Conservation (phyloP, 2,329 filamentous ascomycete genomes). For the Didymella pomorum region DNA sequence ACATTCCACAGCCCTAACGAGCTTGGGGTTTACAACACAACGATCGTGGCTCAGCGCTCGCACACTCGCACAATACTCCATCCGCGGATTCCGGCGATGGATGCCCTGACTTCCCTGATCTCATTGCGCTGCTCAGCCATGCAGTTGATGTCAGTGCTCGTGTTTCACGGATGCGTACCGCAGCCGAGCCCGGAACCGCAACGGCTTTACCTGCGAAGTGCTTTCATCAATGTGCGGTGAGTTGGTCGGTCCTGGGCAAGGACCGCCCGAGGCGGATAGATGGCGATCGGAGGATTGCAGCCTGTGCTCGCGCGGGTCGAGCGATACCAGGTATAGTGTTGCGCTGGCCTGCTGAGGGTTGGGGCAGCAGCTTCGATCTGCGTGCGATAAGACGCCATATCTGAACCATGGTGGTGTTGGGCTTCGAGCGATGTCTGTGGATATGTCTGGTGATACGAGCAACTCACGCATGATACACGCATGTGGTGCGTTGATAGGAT, state of each 20-base stretch:
- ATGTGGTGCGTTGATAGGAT: conserved; percentile 8
- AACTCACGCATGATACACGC: not conserved
- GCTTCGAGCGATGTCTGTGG: not conserved
- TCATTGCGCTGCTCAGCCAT: not conserved
- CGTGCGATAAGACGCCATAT: not conserved
- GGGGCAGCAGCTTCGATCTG: conserved; percentile 7
- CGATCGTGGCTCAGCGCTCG: conserved; percentile 7
- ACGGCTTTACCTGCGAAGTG: conserved; percentile 12
- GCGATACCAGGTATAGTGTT: conserved; percentile 18
- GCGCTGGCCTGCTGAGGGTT: not conserved
- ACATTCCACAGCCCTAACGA: conserved; percentile 5
- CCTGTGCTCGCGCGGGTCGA: conserved; percentile 8
- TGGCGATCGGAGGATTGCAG: conserved; percentile 2
- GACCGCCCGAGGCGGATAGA: conserved; percentile 3
- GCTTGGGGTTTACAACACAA: not conserved
- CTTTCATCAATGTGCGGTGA: conserved; percentile 16
- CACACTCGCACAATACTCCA: not conserved
- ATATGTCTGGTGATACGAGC: not conserved
- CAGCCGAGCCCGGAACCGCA: conserved; percentile 12
- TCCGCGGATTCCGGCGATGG: conserved; percentile 8
- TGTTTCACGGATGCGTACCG: conserved; percentile 16
- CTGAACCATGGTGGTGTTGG: not conserved
- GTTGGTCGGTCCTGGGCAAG: conserved; percentile 9
- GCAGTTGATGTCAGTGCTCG: conserved; percentile 5
- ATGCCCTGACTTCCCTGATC: not conserved